Percentiles rank a stretch among this genome's conserved stretches.
These are phyloP conservation scores for Tolypocladium amazonense DNA, from an alignment of 2,329 filamentous ascomycete genomes.

Conservation along the genomic window DNA sequence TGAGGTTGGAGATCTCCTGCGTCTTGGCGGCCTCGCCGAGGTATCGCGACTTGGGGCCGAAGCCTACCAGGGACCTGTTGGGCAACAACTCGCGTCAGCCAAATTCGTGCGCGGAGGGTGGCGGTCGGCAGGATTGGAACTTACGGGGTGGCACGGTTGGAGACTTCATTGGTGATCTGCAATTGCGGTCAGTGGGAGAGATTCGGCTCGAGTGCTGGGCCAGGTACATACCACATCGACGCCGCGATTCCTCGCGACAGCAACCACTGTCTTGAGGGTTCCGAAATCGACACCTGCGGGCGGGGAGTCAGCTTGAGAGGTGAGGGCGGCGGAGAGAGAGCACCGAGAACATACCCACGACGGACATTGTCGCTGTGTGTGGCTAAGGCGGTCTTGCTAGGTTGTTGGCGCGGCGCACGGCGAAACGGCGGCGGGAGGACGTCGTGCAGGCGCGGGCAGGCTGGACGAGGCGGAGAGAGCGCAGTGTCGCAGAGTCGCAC, in stretches of 20 bases:
- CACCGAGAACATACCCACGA: conserved; percentile 36
- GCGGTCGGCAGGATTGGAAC: conserved; percentile 26
- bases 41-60: conserved; percentile 87
- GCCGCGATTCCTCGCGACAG: conserved; percentile 94
- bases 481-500: background rate
- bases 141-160: conserved; percentile 95
- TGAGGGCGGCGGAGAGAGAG: background rate
- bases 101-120: background rate
- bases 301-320: conserved; percentile 6
- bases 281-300: conserved; percentile 83
- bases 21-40: conserved; percentile 95
- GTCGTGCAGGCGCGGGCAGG: background rate
- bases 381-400: background rate
- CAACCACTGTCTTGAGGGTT: conserved; percentile 92
- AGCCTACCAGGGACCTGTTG: conserved; percentile 77
- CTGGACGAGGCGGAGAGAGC: background rate
- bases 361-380: conserved; percentile 37
- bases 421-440: background rate
- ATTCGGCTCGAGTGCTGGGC: too few species aligned
- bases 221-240: conserved; percentile 83
- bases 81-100: background rate
- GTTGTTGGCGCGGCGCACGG: background rate
- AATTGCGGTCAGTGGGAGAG: background rate
- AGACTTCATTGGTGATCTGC: conserved; percentile 97
- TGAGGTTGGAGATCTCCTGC: conserved; percentile 97